Percentiles rank a stretch among this genome's conserved stretches.
phyloP scores from a whole-genome alignment of 2,329 filamentous ascomycete species.

The Sporothrix brunneoviolacea region DNA sequence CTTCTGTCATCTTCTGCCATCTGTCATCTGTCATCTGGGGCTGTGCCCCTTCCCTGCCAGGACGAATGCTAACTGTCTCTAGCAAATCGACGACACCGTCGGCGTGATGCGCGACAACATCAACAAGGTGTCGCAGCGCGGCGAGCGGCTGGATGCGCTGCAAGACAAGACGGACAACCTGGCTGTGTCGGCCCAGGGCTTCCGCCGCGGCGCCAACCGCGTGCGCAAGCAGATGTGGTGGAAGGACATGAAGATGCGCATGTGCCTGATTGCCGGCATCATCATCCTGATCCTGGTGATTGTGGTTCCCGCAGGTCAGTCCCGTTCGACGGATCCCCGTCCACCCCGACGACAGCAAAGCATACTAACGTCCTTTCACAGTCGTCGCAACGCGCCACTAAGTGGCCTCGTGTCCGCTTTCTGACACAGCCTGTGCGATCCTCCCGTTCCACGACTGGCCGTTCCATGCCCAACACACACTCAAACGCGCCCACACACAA shows the following conservation, averaged over 20 bases:
- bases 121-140: conserved; percentile 91
- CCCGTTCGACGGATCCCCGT: conserved; percentile 49
- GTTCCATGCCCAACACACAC: no score
- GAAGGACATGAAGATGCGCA: conserved; percentile 99
- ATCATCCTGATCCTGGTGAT: conserved; percentile 89
- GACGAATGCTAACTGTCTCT: no score
- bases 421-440: no score
- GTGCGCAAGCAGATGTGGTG: conserved; percentile 99
- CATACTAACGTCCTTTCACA: neutral
- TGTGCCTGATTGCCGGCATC: conserved; percentile 87
- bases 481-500: no score
- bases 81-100: conserved; percentile 98
- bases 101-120: conserved; percentile 96
- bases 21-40: no score
- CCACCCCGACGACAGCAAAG: neutral
- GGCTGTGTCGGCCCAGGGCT: conserved; percentile 85
- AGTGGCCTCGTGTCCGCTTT: neutral
- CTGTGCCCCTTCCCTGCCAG: no score
- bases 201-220: conserved; percentile 91
- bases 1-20: no score
- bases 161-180: conserved; percentile 95
- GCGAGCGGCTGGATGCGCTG: conserved; percentile 77
- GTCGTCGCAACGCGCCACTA: conserved; percentile 16
- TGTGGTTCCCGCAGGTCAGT: conserved; percentile 83
- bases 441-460: no score